A percentile compares a stretch with the other conserved stretches of the same genome.
Conservation (phyloP, 2,329 filamentous ascomycete species). For the Chaetomium olivaceum region DNA sequence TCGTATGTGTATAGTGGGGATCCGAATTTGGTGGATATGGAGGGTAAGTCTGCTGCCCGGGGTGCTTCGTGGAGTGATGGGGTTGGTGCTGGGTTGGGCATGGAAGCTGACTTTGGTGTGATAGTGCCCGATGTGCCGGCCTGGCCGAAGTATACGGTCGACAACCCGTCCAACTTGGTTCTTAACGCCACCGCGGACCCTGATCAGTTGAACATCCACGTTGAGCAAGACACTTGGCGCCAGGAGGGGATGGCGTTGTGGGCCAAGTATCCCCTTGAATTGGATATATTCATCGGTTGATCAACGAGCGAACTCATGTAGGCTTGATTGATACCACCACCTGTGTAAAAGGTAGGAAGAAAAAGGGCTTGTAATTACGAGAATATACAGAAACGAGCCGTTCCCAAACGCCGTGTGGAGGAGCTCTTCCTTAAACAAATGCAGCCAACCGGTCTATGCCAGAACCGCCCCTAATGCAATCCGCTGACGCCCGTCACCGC, state of each 20-base stretch:
- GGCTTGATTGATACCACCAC: background rate
- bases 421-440: background rate
- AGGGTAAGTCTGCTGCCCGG: background rate
- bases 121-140: background rate
- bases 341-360: background rate
- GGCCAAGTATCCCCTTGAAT: background rate
- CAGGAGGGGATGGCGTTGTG: constrained; percentile 1
- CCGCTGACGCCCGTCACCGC: constrained; percentile 50
- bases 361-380: background rate
- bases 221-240: constrained; percentile 4
- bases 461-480: constrained; percentile 32
- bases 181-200: background rate
- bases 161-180: constrained; percentile 2
- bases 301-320: too few species aligned
- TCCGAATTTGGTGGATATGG: background rate
- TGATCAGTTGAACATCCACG: background rate
- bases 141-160: constrained; percentile 2
- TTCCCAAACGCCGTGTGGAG: background rate
- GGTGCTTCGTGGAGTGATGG: background rate
- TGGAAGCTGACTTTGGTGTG: background rate
- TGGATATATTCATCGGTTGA: background rate
- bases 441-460: background rate
- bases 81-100: background rate
- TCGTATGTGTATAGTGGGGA: background rate
- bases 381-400: background rate